These are phyloP conservation scores for Dionaea muscipula DNA, from an alignment of 179 eudicot species.

Conservation along the genomic window DNA sequence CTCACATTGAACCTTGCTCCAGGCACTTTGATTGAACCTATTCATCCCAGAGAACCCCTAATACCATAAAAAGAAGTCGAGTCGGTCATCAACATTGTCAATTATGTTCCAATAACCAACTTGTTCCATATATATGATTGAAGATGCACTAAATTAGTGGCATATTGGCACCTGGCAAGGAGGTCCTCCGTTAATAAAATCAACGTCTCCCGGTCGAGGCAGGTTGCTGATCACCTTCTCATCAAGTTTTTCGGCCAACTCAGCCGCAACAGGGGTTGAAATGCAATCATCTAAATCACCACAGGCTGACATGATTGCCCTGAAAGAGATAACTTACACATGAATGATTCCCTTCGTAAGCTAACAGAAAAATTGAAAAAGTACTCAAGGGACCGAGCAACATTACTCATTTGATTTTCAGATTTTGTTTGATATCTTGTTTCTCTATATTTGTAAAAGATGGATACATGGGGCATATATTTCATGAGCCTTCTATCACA, in stretches of 20 bases:
- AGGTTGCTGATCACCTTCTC: conserved; percentile 38
- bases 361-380: too few species aligned
- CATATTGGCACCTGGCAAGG: conserved; percentile 68
- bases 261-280: conserved; percentile 63
- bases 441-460: too few species aligned
- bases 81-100: too few species aligned
- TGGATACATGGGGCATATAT: too few species aligned
- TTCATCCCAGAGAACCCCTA: conserved; percentile 99
- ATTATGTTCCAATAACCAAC: too few species aligned
- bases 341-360: too few species aligned
- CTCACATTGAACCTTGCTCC: conserved; percentile 98
- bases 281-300: conserved; percentile 77
- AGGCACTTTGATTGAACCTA: conserved; percentile 75
- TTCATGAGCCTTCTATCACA: too few species aligned
- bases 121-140: too few species aligned
- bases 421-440: too few species aligned
- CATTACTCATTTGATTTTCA: too few species aligned
- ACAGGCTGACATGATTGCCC: conserved; percentile 67
- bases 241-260: conserved; percentile 50
- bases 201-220: conserved; percentile 83
- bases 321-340: too few species aligned
- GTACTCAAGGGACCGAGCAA: too few species aligned
- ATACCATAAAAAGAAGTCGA: conserved; percentile 11
- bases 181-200: conserved; percentile 95
- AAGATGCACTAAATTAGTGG: neutral